Base-by-base conservation (phyloP, 2,329 filamentous ascomycete genomes). In the Elsinoe perseae region DNA sequence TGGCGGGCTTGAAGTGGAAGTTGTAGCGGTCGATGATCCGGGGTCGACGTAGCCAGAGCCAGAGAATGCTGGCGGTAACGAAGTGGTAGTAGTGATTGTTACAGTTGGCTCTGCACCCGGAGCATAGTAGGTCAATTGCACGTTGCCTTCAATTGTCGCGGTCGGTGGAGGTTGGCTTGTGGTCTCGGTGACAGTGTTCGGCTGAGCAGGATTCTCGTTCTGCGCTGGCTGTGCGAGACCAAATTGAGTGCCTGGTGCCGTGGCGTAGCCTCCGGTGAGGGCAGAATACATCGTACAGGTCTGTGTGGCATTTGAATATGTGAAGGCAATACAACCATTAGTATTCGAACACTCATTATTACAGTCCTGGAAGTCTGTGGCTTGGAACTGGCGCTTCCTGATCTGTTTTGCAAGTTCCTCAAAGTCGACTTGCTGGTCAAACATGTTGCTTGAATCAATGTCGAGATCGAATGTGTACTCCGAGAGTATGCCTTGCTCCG, bases 291-390 rank as follows among this genome's bases (percentile, higher is more conserved):
- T 27, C 4, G 38, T 48, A 36, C 53, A 56, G 4, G 38, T 44
- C 23, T 23, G 14, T 16, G 21, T 48, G 8, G n/a, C 53, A 16
- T 46, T 36, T 8, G 38, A 34, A 28, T 46, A 56, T 6, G 53
- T 56, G 53, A 56, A 56, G 3, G 53, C 53, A 10, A 56, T 36
- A 48, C 53, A 56, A 8, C 53, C 53, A 38, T 48, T 25, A 23
- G 23, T 56, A 9, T 34, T 28, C 14, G 53, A 56, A 27, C 53
- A 56, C 53, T 46, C 28, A 12, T 23, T 48, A 21, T 56, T 56
- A 27, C 53, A 56, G 21, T 56, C 53, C 5, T 44, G 14, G 18
- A 56, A 56, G 18, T 36, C 40, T 9, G 42, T 12, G 18, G 53
- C 20, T 12, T 38, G 34, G 40, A 44, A 36, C 30, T 46, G 42